Evolutionary conservation across 2,329 filamentous ascomycete species (phyloP).

Genomic region (Claviceps lovelessii): DNA sequence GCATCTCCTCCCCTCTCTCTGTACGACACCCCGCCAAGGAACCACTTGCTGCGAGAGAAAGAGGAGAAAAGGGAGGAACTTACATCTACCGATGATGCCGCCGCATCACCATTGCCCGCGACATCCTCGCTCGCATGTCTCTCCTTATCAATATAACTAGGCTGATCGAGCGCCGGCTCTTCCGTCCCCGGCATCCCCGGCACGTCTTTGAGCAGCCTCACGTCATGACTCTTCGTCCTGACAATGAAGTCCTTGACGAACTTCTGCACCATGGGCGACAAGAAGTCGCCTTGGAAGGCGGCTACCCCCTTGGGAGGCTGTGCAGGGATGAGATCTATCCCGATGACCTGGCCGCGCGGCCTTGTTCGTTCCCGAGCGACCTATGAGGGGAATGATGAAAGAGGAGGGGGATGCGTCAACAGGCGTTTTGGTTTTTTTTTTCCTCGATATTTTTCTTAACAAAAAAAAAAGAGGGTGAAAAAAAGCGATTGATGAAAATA

Average conservation of each 20-base stretch:
- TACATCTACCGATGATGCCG: constrained; percentile 47
- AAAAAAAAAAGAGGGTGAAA: not conserved
- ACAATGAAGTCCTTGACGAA: constrained; percentile 65
- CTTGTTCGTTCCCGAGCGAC: constrained; percentile 68
- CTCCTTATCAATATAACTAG: constrained; percentile 55
- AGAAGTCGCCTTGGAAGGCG: constrained; percentile 87
- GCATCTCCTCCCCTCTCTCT: not conserved
- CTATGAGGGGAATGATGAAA: constrained; percentile 23
- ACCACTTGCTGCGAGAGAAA: not conserved
- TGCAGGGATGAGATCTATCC: constrained; percentile 87
- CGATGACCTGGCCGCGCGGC: constrained; percentile 67
- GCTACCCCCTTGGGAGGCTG: constrained; percentile 85
- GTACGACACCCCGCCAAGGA: not conserved
- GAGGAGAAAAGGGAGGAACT: constrained; percentile 13
- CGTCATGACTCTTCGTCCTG: constrained; percentile 30
- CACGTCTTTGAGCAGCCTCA: not conserved
- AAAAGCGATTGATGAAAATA: not conserved
- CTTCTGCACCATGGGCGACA: constrained; percentile 57
- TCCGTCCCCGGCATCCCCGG: constrained; percentile 6
- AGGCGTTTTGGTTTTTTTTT: not conserved
- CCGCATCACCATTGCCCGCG: constrained; percentile 10
- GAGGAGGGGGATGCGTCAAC: not conserved
- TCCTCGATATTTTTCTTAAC: not conserved
- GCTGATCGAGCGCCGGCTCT: constrained; percentile 22
- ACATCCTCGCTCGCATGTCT: constrained; percentile 21